Conservation (phyloP, 306 rosid species). For the Rosa chinensis region DNA sequence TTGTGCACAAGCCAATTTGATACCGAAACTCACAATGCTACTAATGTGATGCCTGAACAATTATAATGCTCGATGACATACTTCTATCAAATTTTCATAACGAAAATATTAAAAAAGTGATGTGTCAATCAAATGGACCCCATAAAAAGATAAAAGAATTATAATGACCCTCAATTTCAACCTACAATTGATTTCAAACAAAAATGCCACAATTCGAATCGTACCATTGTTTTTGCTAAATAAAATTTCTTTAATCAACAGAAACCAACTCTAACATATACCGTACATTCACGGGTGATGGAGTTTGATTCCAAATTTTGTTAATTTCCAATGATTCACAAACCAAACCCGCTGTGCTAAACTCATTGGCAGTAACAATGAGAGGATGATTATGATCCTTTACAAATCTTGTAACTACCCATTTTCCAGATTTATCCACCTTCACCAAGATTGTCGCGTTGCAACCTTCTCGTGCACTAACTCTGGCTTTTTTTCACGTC, state of each 20-base stretch:
- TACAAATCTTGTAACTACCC: constrained; percentile 84
- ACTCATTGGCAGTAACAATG: constrained; percentile 65
- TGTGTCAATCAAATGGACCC: too few species aligned
- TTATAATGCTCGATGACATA: too few species aligned
- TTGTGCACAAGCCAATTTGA: too few species aligned
- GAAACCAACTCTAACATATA: not conserved
- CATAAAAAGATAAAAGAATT: too few species aligned
- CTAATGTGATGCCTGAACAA: too few species aligned
- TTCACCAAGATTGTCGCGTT: constrained; percentile 88
- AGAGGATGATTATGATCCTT: constrained; percentile 92
- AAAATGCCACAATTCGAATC: too few species aligned
- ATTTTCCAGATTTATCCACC: constrained; percentile 87
- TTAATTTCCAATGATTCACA: constrained; percentile 17
- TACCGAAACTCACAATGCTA: too few species aligned
- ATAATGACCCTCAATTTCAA: too few species aligned
- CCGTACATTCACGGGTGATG: constrained; percentile 20
- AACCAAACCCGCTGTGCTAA: constrained; percentile 29
- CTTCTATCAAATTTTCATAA: too few species aligned
- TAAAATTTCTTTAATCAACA: not conserved
- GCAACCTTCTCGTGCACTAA: constrained; percentile 97
- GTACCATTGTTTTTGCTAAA: not conserved
- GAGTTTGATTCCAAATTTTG: not conserved
- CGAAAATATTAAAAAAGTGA: too few species aligned
- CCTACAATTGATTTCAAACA: too few species aligned
- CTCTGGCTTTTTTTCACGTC: constrained; percentile 63